Evolutionary conservation across 805 yeast species (phyloP).

Genomic region (Torulaspora franciscae): DNA sequence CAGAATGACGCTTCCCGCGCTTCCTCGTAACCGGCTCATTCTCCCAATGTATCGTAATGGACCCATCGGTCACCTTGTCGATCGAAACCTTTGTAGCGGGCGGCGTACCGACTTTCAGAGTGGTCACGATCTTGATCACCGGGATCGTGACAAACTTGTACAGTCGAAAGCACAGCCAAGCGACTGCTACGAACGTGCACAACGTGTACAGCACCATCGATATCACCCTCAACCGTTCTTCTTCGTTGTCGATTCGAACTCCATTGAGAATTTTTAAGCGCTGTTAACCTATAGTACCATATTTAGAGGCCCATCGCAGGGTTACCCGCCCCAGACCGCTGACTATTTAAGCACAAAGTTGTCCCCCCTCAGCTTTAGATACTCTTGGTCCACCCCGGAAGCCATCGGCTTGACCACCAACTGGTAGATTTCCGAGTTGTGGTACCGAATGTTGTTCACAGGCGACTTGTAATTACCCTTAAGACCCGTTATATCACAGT

Average conservation of each 20-base stretch:
- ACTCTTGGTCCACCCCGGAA: constrained; percentile 91
- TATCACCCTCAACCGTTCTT: neutral
- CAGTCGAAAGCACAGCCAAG: constrained; percentile 31
- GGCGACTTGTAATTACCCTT: constrained; percentile 73
- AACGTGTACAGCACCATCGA: constrained; percentile 7
- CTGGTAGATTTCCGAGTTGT: constrained; percentile 78
- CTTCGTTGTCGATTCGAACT: neutral
- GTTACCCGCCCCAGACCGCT: constrained; percentile 5
- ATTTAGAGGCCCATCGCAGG: neutral
- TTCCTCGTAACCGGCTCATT: constrained; percentile 23
- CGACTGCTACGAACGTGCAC: constrained; percentile 15
- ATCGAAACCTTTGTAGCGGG: constrained; percentile 35
- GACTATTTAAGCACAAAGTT: constrained; percentile 67
- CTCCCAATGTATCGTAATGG: constrained; percentile 36
- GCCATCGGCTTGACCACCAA: constrained; percentile 69
- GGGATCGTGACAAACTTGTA: constrained; percentile 31
- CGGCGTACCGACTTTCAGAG: constrained; percentile 30
- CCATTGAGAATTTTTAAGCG: neutral
- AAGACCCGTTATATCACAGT: constrained; percentile 92
- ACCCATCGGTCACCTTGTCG: constrained; percentile 28
- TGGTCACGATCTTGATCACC: constrained; percentile 27
- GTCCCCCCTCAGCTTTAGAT: constrained; percentile 80
- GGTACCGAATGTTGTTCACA: constrained; percentile 66
- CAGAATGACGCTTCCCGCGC: constrained; percentile 2
- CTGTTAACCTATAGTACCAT: neutral